Conservation (phyloP, 306 rosid species). For the Senna siamea region DNA sequence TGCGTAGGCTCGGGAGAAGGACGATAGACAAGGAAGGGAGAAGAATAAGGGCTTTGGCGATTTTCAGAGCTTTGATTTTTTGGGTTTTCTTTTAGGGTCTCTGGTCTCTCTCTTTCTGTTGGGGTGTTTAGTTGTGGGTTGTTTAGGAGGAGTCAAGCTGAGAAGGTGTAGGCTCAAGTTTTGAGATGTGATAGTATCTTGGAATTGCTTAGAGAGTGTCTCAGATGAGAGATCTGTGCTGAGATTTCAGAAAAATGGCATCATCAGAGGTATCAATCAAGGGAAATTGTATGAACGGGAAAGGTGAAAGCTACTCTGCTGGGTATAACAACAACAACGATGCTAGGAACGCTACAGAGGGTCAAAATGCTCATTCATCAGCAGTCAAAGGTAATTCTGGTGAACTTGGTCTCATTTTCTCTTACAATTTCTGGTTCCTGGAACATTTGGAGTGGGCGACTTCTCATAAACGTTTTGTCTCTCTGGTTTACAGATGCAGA, state of each 20-base stretch:
- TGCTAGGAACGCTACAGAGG: slow-evolving; percentile 39
- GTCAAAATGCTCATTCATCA: slow-evolving; percentile 45
- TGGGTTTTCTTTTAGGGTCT: background rate
- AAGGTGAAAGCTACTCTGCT: slow-evolving; percentile 47
- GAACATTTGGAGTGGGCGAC: background rate
- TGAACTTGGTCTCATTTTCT: slow-evolving; percentile 3
- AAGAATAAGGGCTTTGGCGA: background rate
- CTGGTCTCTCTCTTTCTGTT: background rate
- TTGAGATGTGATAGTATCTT: slow-evolving; percentile 11
- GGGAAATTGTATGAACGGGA: slow-evolving; percentile 54
- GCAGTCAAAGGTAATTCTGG: slow-evolving; percentile 43
- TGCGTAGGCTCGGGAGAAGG: background rate
- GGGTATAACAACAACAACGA: slow-evolving; percentile 46
- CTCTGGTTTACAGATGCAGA: slow-evolving; percentile 59
- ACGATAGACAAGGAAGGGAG: background rate
- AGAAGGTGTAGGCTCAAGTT: slow-evolving; percentile 1
- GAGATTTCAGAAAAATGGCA: slow-evolving; percentile 55
- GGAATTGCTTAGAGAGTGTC: slow-evolving; percentile 23
- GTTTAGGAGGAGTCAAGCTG: background rate
- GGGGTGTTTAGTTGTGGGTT: slow-evolving; percentile 2
- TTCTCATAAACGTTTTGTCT: background rate
- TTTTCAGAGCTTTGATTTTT: background rate
- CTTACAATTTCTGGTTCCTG: slow-evolving; percentile 5
- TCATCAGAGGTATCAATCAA: slow-evolving; percentile 65
- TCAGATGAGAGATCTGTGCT: slow-evolving; percentile 78